A percentile compares a stretch with the other conserved stretches of the same genome.
phyloP scores from a whole-genome alignment of 495 filamentous ascomycete species.

The Podospora comata region DNA sequence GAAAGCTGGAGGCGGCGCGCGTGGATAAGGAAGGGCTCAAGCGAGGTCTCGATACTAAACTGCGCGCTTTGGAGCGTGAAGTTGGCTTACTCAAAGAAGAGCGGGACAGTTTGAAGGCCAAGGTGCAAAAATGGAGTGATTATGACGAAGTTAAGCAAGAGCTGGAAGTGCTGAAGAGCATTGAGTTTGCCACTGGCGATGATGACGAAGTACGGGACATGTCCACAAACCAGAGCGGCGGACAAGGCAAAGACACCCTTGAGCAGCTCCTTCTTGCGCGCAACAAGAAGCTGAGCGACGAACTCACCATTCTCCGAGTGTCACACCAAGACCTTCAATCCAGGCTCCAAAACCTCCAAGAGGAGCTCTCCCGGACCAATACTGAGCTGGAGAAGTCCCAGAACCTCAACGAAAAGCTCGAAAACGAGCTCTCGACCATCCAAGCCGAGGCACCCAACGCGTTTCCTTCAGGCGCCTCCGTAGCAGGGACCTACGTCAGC shows the following conservation, averaged over 20 bases:
- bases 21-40: constrained; percentile 79
- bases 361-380: constrained; percentile 79
- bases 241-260: constrained; percentile 68
- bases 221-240: constrained; percentile 46
- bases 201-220: constrained; percentile 61
- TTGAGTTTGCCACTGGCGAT: constrained; percentile 89
- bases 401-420: constrained; percentile 79
- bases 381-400: constrained; percentile 82
- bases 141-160: constrained; percentile 96
- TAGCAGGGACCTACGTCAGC: constrained; percentile 87
- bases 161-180: constrained; percentile 93
- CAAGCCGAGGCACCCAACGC: constrained; percentile 80
- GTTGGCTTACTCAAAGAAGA: constrained; percentile 62
- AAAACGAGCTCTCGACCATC: constrained; percentile 84
- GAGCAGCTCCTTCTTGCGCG: constrained; percentile 88
- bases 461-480: constrained; percentile 83
- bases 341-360: constrained; percentile 74
- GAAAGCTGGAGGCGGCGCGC: constrained; percentile 77
- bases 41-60: constrained; percentile 66
- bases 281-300: constrained; percentile 93
- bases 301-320: constrained; percentile 86
- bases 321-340: constrained; percentile 89
- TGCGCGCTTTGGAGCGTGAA: constrained; percentile 72
- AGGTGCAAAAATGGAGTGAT: constrained; percentile 84
- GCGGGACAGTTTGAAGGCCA: constrained; percentile 66